A percentile compares a stretch with the other conserved stretches of the same genome.
These are phyloP conservation scores for Stygiomarasmius scandens DNA, from an alignment of 1,284 basidiomycete species.

Conservation along the genomic window DNA sequence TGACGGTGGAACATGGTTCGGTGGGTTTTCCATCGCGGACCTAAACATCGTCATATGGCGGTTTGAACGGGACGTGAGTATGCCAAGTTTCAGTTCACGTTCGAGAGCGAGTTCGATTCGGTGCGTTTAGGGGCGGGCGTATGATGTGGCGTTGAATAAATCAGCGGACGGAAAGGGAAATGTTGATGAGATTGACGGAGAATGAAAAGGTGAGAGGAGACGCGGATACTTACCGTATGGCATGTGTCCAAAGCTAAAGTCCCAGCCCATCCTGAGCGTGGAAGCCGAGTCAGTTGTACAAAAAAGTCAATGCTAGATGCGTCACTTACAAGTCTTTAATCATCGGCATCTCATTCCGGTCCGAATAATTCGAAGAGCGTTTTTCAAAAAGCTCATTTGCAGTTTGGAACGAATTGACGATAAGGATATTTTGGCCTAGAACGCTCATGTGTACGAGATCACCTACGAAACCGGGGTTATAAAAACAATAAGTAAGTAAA, in stretches of 20 bases:
- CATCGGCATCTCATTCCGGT: conserved; percentile 31
- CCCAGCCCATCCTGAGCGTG: conserved; percentile 38
- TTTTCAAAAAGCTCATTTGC: conserved; percentile 49
- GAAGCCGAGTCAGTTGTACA: background rate
- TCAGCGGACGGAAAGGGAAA: too few species aligned
- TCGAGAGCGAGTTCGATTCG: too few species aligned
- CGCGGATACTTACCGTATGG: conserved; percentile 37
- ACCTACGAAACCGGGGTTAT: conserved; percentile 24
- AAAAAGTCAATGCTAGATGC: conserved; percentile 3
- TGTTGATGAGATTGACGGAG: too few species aligned
- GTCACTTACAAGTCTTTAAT: conserved; percentile 19
- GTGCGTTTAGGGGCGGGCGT: too few species aligned
- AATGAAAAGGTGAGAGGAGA: too few species aligned
- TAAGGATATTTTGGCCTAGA: conserved; percentile 43
- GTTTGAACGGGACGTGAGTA: too few species aligned
- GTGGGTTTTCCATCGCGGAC: conserved; percentile 39
- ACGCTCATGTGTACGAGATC: conserved; percentile 48
- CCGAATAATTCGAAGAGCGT: conserved; percentile 47
- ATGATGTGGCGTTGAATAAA: too few species aligned
- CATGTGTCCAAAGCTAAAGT: conserved; percentile 41
- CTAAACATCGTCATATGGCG: conserved; percentile 17
- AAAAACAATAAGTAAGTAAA: background rate
- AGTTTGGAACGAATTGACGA: conserved; percentile 43
- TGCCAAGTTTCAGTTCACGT: too few species aligned
- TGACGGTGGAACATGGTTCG: conserved; percentile 38